Percentiles rank a stretch among this genome's conserved stretches.
These are phyloP conservation scores for Arachnomyces sp. DNA, from an alignment of 2,329 filamentous ascomycete genomes.

Conservation along the genomic window DNA sequence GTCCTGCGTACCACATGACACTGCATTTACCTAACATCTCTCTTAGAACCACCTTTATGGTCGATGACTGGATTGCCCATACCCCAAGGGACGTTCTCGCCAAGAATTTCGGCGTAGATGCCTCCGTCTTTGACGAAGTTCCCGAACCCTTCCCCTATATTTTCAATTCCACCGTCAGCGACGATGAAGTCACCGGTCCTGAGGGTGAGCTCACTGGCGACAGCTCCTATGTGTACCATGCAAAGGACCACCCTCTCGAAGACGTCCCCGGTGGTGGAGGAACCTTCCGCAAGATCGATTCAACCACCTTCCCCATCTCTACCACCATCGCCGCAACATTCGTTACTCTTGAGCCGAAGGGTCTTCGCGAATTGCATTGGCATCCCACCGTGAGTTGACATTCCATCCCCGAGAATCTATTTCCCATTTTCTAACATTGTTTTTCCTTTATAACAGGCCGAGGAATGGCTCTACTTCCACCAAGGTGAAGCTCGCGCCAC, in stretches of 20 bases:
- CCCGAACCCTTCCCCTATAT: constrained; percentile 57
- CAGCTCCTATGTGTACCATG: constrained; percentile 56
- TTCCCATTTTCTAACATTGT: neutral
- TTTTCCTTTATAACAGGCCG: constrained; percentile 41
- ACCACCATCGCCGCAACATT: constrained; percentile 60
- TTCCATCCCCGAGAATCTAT: neutral
- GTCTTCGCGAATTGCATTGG: constrained; percentile 61
- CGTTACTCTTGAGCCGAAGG: constrained; percentile 57
- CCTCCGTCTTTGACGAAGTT: constrained; percentile 52
- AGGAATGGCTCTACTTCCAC: constrained; percentile 67
- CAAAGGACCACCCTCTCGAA: constrained; percentile 49
- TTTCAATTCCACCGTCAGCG: constrained; percentile 47
- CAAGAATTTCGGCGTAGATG: constrained; percentile 61
- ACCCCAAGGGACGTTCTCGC: constrained; percentile 58
- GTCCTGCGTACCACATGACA: neutral
- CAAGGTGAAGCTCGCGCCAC: constrained; percentile 55
- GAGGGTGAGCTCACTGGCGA: constrained; percentile 48
- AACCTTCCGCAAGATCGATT: constrained; percentile 57
- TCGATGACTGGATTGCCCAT: constrained; percentile 63
- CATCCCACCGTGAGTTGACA: constrained; percentile 52
- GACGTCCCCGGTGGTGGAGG: constrained; percentile 56
- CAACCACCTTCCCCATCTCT: constrained; percentile 58
- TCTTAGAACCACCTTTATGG: constrained; percentile 59
- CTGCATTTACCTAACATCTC: neutral
- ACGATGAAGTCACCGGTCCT: constrained; percentile 41